Base-by-base conservation (phyloP, 306 rosid genomes). In the Sechiopsis laciniata region DNA sequence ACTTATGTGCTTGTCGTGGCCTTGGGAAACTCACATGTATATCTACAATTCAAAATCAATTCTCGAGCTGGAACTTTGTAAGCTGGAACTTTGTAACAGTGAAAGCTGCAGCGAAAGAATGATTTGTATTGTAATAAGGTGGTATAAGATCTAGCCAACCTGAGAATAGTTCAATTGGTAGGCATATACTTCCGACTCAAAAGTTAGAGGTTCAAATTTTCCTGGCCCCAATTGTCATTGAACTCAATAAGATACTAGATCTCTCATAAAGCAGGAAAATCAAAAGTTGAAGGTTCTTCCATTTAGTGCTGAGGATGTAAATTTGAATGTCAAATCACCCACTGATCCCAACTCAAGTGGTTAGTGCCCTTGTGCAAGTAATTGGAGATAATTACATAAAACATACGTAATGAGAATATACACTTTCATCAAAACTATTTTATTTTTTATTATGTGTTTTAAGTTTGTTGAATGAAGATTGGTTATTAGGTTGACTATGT, bases 401-500 rank as follows among this genome's bases (percentile, higher is more conserved):
- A 10, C 3, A 67, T 67, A 45, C 16, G 20, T 20, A n/a, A 67
- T 11, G 55, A 11, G 20, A 68, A 5, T 67, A 45, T 42, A 7
- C 48, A 42, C 48, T 42, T 42, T 42, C 48, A 42, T 9, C 45
- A 24, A 52, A 69, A 16, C 15, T 6, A 40, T 17, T 11, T 40
- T 46, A 14, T 68, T 20, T 66, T 45, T 40, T 68, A 20, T 65
- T 42, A 40, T 40, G 37, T 32, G 37, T 32, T 32, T 32, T 32
- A 32, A 32, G 37, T 42, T 42, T 65, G 20, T 68, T 68, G 59
- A 70, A 51, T 14, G 35, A 14, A 69, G 74, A 51, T 51, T 51
- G 45, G 51, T 70, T 24, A 70, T 14, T 24, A 70, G 56, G 60
- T 26, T 15, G 46, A 16, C 15, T 50, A 67, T 67, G 14, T 69